Evolutionary conservation across 805 yeast genomes (phyloP), one percentile per base, ranked within the genome.

Genomic region (Suhomyces vadensis): DNA sequence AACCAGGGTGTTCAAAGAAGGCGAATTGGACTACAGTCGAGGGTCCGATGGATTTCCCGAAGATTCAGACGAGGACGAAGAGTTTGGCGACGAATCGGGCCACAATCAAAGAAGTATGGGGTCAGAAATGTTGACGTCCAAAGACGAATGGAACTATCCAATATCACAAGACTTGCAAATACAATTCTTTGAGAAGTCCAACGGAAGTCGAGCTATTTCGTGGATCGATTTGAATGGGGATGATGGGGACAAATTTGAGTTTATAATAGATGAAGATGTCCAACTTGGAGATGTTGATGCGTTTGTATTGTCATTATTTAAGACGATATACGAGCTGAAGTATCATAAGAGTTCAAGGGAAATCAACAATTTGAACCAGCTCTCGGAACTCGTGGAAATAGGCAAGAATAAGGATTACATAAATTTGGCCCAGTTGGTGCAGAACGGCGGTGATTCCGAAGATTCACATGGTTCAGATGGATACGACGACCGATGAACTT

Each of bases 161-260:
- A 75, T 94, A 23, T 80, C 79, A 51, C 80, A 79, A 47, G 77
- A 77, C 3, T 67, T 92, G 44, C 67, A 74, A 31, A 69, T 91
- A 39, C 73, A 79, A 46, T 73, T 77, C 44, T 71, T 71, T 45
- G 71, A 77, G 44, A 75, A 77, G 42, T 63, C 70, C 31, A 78
- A 79, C 27, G 86, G 83, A 1, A 67, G 75, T 3, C 66, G 73
- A 31, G 80, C 83, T 1, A 75, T 92, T 21, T 71, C 84, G 0
- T 92, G 98, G 98, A 73, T 68, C 10, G 96, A 94, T 61, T 59
- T 81, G 27, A 82, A 81, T 35, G 97, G 96, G n/a, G 97, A 91
- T 55, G 73, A 75, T 4, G 97, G 89, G 19, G 97, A 91, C 57
- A 67, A 73, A 50, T 89, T 85, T 63, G 95, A 90, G 63, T 91